Base-by-base conservation (phyloP, 495 filamentous ascomycete genomes). In the Penicillium coprophilum region DNA sequence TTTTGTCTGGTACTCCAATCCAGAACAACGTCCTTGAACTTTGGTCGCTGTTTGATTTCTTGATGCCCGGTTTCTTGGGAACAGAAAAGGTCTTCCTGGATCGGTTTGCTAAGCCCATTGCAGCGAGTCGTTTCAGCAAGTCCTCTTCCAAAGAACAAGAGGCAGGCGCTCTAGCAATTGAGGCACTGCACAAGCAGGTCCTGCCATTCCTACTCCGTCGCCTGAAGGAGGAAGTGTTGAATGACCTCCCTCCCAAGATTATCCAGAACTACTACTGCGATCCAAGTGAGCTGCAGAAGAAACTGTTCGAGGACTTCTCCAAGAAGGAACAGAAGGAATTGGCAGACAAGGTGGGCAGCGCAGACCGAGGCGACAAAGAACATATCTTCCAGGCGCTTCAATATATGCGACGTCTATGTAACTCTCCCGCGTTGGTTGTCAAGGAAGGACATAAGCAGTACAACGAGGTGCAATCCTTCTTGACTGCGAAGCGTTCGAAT, bases 241-340 rank as follows among this genome's bases (percentile, higher is more conserved):
- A 97, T 60, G 94, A 98, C 61, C 81, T 98, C 41, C 94, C 94
- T 6, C 94, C 94, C 12, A 98, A 98, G 83, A 98, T 98, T 64
- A 82, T 98, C 19, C 94, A 98, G 65, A 98, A 98, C 71, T 98
- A 98, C 77, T 98, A 98, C 77, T 98, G 94, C 71, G 94, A 98
- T 70, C 91, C 96, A 27, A 96, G 90, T 71, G 94, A 97, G 28
- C 77, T 98, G 24, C 94, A 98, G 71, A 90, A 86, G 75, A 92
- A 87, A 71, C 83, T 98, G 3, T 97, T 97, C 63, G 94, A 97
- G 43, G 92, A 96, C 67, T 97, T 98, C 75, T 87, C 84, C 24
- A 94, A 91, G 81, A 92, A 89, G 61, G 92, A 97, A 67, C 85
- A 91, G 60, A 92, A 89, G 66, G 84, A 87, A 39, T 80, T 98